Evolutionary conservation across 208 protist genomes (phyloP).

Genomic region (Wallacemonas sp.): DNA sequence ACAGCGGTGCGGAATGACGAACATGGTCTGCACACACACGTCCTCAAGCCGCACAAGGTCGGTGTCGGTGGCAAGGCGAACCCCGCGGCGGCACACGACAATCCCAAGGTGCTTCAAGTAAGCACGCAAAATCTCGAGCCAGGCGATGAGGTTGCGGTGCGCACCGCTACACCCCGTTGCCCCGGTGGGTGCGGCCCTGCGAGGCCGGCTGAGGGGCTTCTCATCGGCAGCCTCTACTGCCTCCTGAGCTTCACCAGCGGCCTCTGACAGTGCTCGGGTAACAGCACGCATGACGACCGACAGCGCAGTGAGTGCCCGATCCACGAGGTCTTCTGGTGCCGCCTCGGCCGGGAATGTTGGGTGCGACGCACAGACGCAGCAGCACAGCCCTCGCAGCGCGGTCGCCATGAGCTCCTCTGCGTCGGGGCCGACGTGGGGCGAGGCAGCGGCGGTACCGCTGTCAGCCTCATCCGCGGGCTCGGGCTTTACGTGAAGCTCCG

Average conservation of each 20-base stretch:
- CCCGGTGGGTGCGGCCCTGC: neutral
- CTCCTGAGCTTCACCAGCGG: conserved; percentile 5
- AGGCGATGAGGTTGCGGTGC: conserved; percentile 12
- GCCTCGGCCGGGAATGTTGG: conserved; percentile 40
- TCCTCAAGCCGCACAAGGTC: conserved; percentile 78
- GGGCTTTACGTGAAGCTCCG: neutral
- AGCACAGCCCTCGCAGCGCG: conserved; percentile 35
- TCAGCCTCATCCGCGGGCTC: neutral
- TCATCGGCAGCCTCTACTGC: neutral
- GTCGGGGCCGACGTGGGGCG: neutral
- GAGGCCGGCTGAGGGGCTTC: neutral
- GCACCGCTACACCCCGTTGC: neutral
- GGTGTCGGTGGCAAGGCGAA: conserved; percentile 42
- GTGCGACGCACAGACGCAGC: conserved; percentile 49
- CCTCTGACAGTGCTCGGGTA: conserved; percentile 7
- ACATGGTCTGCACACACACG: conserved; percentile 59
- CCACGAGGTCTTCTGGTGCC: conserved; percentile 41
- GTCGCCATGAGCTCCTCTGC: neutral
- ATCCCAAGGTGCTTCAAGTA: conserved; percentile 44
- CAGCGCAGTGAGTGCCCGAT: conserved; percentile 42
- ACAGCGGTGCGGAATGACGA: conserved; percentile 30
- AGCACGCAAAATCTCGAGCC: conserved; percentile 54
- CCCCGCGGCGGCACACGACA: conserved; percentile 32
- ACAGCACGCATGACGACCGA: conserved; percentile 37
- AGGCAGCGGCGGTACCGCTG: neutral